phyloP scores from a whole-genome alignment of 306 rosid genomes.

The Cucumis sativus region Cucumber_9930_V3 NC_026660.2:4120501-4121000 shows the following conservation, averaged over 20 bases:
- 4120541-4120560: slow-evolving; percentile 42
- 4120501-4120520: slow-evolving; percentile 28
- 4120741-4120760: not conserved
- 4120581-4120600: slow-evolving; percentile 34
- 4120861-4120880: not conserved
- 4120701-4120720: not conserved
- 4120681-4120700: not conserved
- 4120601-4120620: not conserved
- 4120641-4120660: not conserved
- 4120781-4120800: not conserved
- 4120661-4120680: not conserved
- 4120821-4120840: not conserved
- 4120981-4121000: not conserved
- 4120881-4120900: not conserved
- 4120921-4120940: not conserved
- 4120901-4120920: not conserved
- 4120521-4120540: slow-evolving; percentile 73
- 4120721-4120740: not conserved
- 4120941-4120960: not conserved
- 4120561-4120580: slow-evolving; percentile 53
- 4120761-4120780: not conserved
- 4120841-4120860: not conserved
- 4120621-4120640: not conserved
- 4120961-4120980: not conserved
- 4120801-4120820: not conserved